A percentile compares a stretch with the other conserved stretches of the same genome.
These are phyloP conservation scores for Nakaseomyces uthaithaninus DNA, from an alignment of 1,139 yeast species.

Conservation along the genomic window DNA sequence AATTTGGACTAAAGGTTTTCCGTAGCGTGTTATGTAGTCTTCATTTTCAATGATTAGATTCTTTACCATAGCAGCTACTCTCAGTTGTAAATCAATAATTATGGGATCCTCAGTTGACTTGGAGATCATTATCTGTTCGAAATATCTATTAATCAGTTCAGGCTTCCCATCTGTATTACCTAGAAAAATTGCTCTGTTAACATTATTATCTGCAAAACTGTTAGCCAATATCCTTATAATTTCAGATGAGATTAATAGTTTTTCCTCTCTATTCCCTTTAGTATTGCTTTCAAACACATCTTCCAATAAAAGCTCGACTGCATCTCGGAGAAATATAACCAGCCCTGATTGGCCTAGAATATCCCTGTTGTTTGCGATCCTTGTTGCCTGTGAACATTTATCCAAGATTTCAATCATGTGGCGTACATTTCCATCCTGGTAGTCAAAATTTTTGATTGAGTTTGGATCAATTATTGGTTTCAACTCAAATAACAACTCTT, in stretches of 20 bases:
- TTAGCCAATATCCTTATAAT: conserved; percentile 30
- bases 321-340: conserved; percentile 16
- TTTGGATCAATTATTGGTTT: conserved; percentile 25
- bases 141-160: conserved; percentile 15
- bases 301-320: conserved; percentile 14
- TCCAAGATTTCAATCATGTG: conserved; percentile 23
- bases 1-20: not conserved
- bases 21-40: conserved; percentile 10
- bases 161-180: conserved; percentile 7
- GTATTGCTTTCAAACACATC: conserved; percentile 13
- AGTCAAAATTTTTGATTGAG: conserved; percentile 14
- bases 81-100: conserved; percentile 19
- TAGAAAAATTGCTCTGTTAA: conserved; percentile 22
- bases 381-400: conserved; percentile 27
- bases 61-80: conserved; percentile 23
- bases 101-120: conserved; percentile 11
- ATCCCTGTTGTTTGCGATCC: conserved; percentile 27
- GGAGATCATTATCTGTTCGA: conserved; percentile 14
- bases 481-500: conserved; percentile 25
- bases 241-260: conserved; percentile 23
- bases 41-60: conserved; percentile 26
- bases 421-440: conserved; percentile 15
- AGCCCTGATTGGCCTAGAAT: conserved; percentile 27
- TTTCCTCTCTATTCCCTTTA: not conserved
- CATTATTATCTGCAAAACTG: conserved; percentile 28